Base-by-base conservation (phyloP, 2,329 filamentous ascomycete species). In the Zopfia rhizophila region DNA sequence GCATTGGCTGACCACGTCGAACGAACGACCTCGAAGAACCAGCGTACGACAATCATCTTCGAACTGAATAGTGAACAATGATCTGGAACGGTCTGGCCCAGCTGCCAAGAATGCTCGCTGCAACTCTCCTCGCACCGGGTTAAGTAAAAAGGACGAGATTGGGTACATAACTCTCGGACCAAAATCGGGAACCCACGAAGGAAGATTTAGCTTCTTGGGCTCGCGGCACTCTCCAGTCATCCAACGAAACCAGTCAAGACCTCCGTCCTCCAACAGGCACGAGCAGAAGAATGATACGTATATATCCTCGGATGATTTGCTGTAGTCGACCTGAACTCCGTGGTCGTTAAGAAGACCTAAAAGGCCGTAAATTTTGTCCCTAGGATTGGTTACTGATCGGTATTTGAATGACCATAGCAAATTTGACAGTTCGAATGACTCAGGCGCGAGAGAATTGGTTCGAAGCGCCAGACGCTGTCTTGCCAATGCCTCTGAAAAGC, bases 141-240 rank as follows among this genome's bases (percentile, higher is more conserved):
- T 16, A 29, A 16, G 11, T 29, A 29, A 29, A 29, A 29, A 29
- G 16, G 27, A 29, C n/a, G 27, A 29, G 27, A 29, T 29, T 29
- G 27, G 27, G n/a, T 13, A 13, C 16, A 29, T 29, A 5, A 16
- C 27, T 29, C 27, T 29, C 27, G 27, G 27, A 29, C 27, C 27
- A 29, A 29, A 29, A 29, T 29, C 27, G 27, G 27, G 27, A 29
- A 29, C 27, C 27, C 27, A 29, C n/a, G 27, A 29, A 29, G 27
- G 27, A 29, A 29, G 27, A 29, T 16, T 13, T 29, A 29, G 27
- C 27, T 29, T 29, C 27, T 29, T 29, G n/a, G 27, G 27, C 27
- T 29, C 27, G 27, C 16, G 16, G 27, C 27, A 29, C 27, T 29
- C 27, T 29, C 27, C 27, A 29, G 27, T 29, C 27, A 29, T 29